Conservation (phyloP, 2,329 filamentous ascomycete species). For the Domatiomyces catenatus region DNA sequence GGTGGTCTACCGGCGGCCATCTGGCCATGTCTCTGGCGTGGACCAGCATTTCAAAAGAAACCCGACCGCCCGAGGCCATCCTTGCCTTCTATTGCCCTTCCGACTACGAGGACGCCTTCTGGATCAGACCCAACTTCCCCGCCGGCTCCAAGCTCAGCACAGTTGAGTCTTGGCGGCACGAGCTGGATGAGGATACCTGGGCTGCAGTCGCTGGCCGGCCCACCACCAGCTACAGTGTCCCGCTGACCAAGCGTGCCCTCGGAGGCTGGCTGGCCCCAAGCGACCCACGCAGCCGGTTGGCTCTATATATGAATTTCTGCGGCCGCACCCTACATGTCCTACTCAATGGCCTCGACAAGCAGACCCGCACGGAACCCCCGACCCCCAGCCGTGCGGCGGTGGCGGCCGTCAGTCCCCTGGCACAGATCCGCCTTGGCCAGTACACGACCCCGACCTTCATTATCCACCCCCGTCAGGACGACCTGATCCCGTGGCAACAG, state of each 20-base stretch:
- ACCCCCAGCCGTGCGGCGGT: constrained; percentile 1
- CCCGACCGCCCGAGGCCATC: constrained; percentile 26
- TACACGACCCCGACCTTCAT: constrained; percentile 15
- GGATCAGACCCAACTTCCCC: constrained; percentile 12
- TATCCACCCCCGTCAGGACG: constrained; percentile 14
- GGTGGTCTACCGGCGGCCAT: constrained; percentile 36
- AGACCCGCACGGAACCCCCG: background rate
- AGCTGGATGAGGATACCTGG: background rate
- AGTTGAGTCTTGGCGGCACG: background rate
- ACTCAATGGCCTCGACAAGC: constrained; percentile 15
- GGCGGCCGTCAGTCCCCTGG: constrained; percentile 11
- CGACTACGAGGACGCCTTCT: constrained; percentile 23
- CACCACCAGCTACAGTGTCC: constrained; percentile 15
- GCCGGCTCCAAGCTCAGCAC: background rate
- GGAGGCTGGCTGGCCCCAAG: constrained; percentile 3
- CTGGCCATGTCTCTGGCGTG: constrained; percentile 33
- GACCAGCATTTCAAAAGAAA: constrained; percentile 22
- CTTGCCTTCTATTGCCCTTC: constrained; percentile 33
- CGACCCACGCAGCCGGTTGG: constrained; percentile 26
- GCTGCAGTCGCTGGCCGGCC: background rate
- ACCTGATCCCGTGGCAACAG: constrained; percentile 7
- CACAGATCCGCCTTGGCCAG: constrained; percentile 9
- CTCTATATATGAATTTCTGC: constrained; percentile 31
- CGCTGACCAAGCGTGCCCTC: constrained; percentile 1
- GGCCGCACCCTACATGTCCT: constrained; percentile 25